A percentile compares a stretch with the other conserved stretches of the same genome.
These are phyloP conservation scores for Phoma sp. DNA, from an alignment of 2,329 filamentous ascomycete species.

Conservation along the genomic window DNA sequence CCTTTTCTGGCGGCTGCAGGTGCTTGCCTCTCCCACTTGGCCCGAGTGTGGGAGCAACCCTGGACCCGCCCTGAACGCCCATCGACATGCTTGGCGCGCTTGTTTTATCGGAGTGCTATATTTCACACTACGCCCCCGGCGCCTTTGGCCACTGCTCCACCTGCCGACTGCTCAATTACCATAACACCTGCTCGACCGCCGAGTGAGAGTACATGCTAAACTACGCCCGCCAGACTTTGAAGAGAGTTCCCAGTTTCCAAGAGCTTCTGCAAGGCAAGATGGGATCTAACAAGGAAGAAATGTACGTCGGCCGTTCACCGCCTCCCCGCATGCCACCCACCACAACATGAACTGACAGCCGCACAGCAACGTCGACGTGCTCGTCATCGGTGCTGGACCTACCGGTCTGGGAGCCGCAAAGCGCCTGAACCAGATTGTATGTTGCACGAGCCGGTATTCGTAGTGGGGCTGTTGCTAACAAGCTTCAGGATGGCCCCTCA, in stretches of 20 bases:
- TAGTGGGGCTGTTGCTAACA: slow-evolving; percentile 33
- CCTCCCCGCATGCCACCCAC: slow-evolving; percentile 24
- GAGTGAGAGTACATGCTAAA: slow-evolving; percentile 50
- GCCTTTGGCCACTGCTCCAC: slow-evolving; percentile 26
- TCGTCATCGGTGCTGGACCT: slow-evolving; percentile 96
- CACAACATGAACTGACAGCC: slow-evolving; percentile 29
- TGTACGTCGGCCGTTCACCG: slow-evolving; percentile 49
- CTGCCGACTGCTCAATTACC: slow-evolving; percentile 18
- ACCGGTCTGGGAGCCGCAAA: slow-evolving; percentile 98
- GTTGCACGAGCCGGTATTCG: slow-evolving; percentile 39
- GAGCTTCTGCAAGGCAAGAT: slow-evolving; percentile 51
- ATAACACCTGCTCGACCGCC: slow-evolving; percentile 27
- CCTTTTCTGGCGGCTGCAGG: slow-evolving; percentile 31
- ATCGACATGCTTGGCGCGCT: slow-evolving; percentile 38
- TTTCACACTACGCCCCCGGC: slow-evolving; percentile 26
- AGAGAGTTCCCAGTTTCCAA: slow-evolving; percentile 53
- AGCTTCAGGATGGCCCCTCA: slow-evolving; percentile 79
- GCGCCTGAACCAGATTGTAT: slow-evolving; percentile 93
- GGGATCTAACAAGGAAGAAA: slow-evolving; percentile 51
- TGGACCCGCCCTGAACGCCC: slow-evolving; percentile 19
- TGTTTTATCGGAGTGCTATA: slow-evolving; percentile 35
- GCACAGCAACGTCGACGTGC: slow-evolving; percentile 86
- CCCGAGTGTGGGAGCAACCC: slow-evolving; percentile 16
- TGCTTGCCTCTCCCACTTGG: slow-evolving; percentile 15
- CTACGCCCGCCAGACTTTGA: slow-evolving; percentile 49